phyloP scores from a whole-genome alignment of 140 eudicot genomes.

The Cichorium intybus region DNA sequence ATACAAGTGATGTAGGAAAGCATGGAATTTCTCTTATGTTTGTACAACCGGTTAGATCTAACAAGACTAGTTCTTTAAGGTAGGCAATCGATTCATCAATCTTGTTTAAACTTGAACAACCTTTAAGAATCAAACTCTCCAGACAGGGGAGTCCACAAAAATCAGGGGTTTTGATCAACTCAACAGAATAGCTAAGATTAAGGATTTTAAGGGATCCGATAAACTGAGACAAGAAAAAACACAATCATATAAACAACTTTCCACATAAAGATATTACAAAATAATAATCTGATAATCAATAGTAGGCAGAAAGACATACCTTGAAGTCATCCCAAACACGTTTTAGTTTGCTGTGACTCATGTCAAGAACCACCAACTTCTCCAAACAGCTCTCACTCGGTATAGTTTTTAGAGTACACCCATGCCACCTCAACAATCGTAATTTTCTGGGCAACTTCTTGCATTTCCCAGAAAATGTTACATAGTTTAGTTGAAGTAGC shows the following conservation, averaged over 20 bases:
- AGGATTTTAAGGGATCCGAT: conserved; percentile 26
- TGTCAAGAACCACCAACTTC: conserved; percentile 30
- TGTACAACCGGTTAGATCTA: conserved; percentile 22
- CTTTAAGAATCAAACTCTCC: conserved; percentile 22
- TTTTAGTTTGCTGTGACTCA: conserved; percentile 26
- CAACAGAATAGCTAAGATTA: conserved; percentile 24
- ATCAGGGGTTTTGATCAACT: conserved; percentile 26
- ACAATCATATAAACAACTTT: not conserved
- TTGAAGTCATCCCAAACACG: conserved; percentile 25
- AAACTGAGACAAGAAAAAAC: not conserved
- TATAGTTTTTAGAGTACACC: conserved; percentile 10
- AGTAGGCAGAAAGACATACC: conserved; percentile 7
- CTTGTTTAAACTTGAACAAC: conserved; percentile 21
- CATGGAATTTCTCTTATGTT: conserved; percentile 19
- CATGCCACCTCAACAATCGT: conserved; percentile 32
- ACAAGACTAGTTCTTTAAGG: conserved; percentile 13
- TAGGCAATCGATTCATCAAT: conserved; percentile 17
- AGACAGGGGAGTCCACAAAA: conserved; percentile 20
- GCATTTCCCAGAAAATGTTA: conserved; percentile 4
- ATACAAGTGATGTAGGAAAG: conserved; percentile 13
- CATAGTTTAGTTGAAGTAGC: conserved; percentile 29
- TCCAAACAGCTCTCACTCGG: conserved; percentile 11
- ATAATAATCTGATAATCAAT: not conserved
- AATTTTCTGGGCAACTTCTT: conserved; percentile 24
- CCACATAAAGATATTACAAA: not conserved